A percentile compares a stretch with the other conserved stretches of the same genome.
Evolutionary conservation across 2,329 filamentous ascomycete species (phyloP).

Genomic region (Drechslerella dactyloides): DNA sequence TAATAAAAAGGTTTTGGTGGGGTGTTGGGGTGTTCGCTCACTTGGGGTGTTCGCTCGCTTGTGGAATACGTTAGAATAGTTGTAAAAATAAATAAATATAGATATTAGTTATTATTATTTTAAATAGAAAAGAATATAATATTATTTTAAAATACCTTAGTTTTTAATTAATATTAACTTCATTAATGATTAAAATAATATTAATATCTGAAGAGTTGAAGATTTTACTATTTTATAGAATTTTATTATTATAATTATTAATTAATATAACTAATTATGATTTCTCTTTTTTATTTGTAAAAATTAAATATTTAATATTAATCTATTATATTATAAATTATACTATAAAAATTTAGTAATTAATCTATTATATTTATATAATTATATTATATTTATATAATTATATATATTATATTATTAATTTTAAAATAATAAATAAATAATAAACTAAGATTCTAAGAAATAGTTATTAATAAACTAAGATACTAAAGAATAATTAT

Average conservation of each 20-base stretch:
- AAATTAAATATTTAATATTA: conserved; percentile 6
- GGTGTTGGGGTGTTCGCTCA: no score
- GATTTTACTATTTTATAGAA: neutral
- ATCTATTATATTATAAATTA: neutral
- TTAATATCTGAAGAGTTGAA: neutral
- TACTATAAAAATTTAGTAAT: conserved; percentile 2
- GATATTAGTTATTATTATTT: no score
- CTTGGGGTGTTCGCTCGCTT: no score
- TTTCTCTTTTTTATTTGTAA: neutral
- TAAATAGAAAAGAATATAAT: no score
- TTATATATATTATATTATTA: neutral
- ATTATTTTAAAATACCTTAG: no score
- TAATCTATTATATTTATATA: conserved; percentile 2
- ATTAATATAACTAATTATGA: conserved; percentile 1
- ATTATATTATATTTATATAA: conserved; percentile 2
- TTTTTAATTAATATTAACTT: no score
- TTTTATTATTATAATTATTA: neutral
- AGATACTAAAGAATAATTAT: neutral
- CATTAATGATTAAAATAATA: no score
- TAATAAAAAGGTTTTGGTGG: no score
- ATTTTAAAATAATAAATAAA: conserved; percentile 12
- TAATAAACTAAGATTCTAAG: conserved; percentile 11
- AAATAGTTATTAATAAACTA: conserved; percentile 1
- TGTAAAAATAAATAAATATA: no score
- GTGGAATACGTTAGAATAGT: no score